These are phyloP conservation scores for Bolboschoenus planiculmis DNA, from an alignment of 176 grass and related monocot species.

Conservation along the genomic window DNA sequence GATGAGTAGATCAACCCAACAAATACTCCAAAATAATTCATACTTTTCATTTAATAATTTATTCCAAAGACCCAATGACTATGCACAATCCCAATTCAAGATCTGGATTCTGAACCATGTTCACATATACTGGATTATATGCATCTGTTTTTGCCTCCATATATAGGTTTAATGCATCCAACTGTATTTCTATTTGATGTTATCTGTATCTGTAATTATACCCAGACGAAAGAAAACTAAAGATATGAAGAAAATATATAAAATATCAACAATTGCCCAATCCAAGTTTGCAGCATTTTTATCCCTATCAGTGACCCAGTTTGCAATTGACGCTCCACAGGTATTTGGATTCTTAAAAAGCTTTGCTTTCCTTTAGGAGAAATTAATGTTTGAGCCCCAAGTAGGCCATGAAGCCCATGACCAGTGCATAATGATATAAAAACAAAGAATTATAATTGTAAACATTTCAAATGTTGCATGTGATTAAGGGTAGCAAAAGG, in stretches of 20 bases:
- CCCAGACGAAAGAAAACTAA: neutral
- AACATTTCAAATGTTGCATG: neutral
- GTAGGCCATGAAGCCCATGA: neutral
- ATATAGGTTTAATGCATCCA: neutral
- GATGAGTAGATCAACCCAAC: neutral
- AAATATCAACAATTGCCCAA: neutral
- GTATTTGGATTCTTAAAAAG: neutral
- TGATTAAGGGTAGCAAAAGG: neutral
- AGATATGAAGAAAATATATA: neutral
- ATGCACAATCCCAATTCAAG: neutral
- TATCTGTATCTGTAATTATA: neutral
- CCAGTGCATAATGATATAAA: neutral
- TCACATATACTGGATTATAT: neutral
- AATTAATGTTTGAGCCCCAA: neutral
- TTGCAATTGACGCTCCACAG: neutral
- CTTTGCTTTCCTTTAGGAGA: neutral
- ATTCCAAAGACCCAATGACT: neutral
- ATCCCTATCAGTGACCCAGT: neutral
- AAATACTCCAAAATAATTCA: neutral
- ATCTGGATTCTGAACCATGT: neutral
- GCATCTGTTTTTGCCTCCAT: neutral
- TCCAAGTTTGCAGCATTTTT: neutral
- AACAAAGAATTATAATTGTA: neutral
- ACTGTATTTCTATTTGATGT: neutral
- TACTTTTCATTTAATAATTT: neutral